These are phyloP conservation scores for Coemansia sp. DNA, from an alignment of 192 early-diverging fungal species.

Conservation along the genomic window DNA sequence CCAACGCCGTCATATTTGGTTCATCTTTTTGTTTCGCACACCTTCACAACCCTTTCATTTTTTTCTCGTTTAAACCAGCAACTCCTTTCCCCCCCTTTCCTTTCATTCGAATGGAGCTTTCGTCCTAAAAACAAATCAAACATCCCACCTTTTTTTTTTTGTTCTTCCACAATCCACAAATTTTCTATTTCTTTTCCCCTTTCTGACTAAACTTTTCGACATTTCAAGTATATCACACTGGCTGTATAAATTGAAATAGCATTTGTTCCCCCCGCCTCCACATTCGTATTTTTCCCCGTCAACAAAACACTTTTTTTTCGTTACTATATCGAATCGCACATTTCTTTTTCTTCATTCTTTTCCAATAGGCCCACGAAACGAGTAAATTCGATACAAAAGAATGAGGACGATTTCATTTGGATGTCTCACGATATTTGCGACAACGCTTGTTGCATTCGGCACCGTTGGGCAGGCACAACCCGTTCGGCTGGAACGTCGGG, in stretches of 20 bases:
- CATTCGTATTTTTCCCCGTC: too few relatives aligned
- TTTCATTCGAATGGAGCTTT: too few relatives aligned
- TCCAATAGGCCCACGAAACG: not conserved
- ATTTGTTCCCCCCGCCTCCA: too few relatives aligned
- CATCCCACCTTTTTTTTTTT: too few relatives aligned
- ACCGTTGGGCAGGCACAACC: slow-evolving; percentile 24
- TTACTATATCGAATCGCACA: not conserved
- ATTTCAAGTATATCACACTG: not conserved
- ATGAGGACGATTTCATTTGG: slow-evolving; percentile 45
- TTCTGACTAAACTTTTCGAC: too few relatives aligned
- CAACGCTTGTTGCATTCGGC: slow-evolving; percentile 15
- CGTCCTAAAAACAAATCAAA: too few relatives aligned
- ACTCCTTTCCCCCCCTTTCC: too few relatives aligned
- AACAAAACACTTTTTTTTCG: too few relatives aligned
- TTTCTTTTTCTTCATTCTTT: slow-evolving; percentile 5
- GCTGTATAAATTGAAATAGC: not conserved
- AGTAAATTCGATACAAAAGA: slow-evolving; percentile 1
- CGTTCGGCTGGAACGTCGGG: slow-evolving; percentile 47
- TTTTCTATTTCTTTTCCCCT: too few relatives aligned
- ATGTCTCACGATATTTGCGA: slow-evolving; percentile 17
- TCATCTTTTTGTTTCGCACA: not conserved
- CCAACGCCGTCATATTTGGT: not conserved
- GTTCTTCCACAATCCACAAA: too few relatives aligned
- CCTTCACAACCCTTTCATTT: not conserved
- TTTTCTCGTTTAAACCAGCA: too few relatives aligned